A percentile compares a stretch with the other conserved stretches of the same genome.
Evolutionary conservation across 176 grass and related monocot species (phyloP).

Genomic region (Hordeum marinum): DNA sequence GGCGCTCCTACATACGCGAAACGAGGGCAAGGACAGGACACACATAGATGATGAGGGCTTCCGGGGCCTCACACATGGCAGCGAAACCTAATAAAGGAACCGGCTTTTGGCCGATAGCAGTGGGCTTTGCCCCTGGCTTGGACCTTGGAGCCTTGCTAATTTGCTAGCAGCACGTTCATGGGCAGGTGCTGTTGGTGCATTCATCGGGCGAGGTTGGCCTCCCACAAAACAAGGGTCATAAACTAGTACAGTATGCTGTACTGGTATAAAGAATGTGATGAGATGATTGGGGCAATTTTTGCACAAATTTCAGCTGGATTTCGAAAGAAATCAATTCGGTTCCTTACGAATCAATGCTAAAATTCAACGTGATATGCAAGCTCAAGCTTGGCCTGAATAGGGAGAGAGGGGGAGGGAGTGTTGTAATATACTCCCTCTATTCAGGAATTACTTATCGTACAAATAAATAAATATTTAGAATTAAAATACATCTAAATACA

Average conservation of each 20-base stretch:
- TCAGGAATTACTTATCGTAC: too few relatives aligned
- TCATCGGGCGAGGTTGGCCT: neutral
- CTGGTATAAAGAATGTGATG: neutral
- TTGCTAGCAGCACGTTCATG: neutral
- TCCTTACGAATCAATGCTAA: neutral
- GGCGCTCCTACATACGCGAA: neutral
- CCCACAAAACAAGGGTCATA: neutral
- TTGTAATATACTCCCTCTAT: too few relatives aligned
- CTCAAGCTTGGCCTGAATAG: too few relatives aligned
- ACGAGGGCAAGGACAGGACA: neutral
- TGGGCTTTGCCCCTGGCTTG: neutral
- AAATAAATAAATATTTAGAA: too few relatives aligned
- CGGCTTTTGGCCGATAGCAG: conserved; percentile 23
- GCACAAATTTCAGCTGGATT: neutral
- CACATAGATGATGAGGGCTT: neutral
- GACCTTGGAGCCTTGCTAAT: neutral
- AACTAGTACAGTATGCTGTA: too few relatives aligned
- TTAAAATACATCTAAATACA: too few relatives aligned
- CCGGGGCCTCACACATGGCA: conserved; percentile 16
- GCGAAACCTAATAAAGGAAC: conserved; percentile 10
- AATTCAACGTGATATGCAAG: neutral
- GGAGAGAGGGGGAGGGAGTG: too few relatives aligned
- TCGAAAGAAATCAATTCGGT: too few relatives aligned
- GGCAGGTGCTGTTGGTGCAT: neutral
- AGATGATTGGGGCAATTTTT: too few relatives aligned